Base-by-base conservation (phyloP, 768 basidiomycete species). In the Suillus sp. region DNA sequence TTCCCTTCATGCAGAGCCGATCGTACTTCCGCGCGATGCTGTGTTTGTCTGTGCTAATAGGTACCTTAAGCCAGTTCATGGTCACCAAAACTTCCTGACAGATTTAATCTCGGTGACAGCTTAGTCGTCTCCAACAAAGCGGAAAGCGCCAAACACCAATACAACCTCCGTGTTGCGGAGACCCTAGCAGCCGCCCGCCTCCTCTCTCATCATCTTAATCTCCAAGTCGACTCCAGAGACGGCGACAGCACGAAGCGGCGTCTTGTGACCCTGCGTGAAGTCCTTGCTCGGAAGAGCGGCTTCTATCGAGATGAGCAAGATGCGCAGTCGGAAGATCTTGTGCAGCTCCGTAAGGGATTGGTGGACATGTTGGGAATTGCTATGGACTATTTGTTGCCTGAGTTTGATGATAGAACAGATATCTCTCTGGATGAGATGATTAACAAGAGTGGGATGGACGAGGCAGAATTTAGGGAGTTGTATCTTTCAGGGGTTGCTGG, bases 91-190 rank as follows among this genome's bases (percentile, higher is more conserved):
- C 91, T n/a, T 92, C 93, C 78, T 35, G 22, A 56, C 56, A 27
- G 37, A 57, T 11, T 20, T 40, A 40, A 40, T 40, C 3, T 30
- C 56, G 37, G 27, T 2, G 5, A 40, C 18, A 57, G 56, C 20
- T 86, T 93, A 43, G 87, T 93, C 38, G 85, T 90, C 27, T 86
- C 91, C 34, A 89, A 95, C 73, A 95, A 96, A 74, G 86, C 86
- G 1, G 81, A 87, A 61, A 86, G 86, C 40, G 91, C 92, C 1
- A 91, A 89, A 68, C 83, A 81, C 40, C 83, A 87, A 51, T 96
- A 96, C 79, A 96, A 97, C 71, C 81, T 96, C 18, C 92, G 93
- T 38, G 94, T 95, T 38, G 91, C 96, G n/a, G 95, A 97, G 75
- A 92, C 90, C 0, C 87, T 94, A 22, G 88, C 87, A 40, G 90